phyloP scores from a whole-genome alignment of 305 asterid species.

The Withania somnifera region DNA sequence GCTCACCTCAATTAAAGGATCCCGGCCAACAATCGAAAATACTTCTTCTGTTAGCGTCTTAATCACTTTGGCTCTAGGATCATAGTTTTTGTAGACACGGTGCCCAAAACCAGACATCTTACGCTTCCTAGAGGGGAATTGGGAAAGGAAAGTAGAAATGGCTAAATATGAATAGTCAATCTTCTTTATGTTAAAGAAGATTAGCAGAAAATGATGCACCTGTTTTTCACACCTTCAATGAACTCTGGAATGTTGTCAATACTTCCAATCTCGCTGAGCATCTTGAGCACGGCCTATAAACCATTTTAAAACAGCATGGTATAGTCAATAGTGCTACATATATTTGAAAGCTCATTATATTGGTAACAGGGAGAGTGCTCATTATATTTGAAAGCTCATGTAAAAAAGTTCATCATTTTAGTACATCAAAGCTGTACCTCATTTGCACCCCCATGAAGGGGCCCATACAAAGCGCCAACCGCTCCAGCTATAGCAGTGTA shows the following conservation, averaged over 20 bases:
- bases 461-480: slow-evolving; percentile 98
- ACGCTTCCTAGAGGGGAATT: slow-evolving; percentile 51
- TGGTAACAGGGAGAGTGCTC: not conserved
- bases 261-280: slow-evolving; percentile 93
- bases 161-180: not conserved
- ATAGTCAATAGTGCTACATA: not conserved
- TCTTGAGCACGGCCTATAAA: slow-evolving; percentile 91
- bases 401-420: not conserved
- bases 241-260: slow-evolving; percentile 80
- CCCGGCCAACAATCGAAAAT: slow-evolving; percentile 92
- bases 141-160: not conserved
- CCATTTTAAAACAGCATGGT: not conserved
- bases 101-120: slow-evolving; percentile 99
- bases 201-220: slow-evolving; percentile 29
- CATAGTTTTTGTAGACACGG: slow-evolving; percentile 98
- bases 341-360: not conserved
- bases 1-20: slow-evolving; percentile 91
- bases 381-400: not conserved
- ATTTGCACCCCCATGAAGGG: slow-evolving; percentile 99
- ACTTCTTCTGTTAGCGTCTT: slow-evolving; percentile 93
- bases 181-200: not conserved
- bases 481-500: slow-evolving; percentile 98
- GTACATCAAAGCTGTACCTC: slow-evolving; percentile 41
- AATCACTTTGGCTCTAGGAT: slow-evolving; percentile 95
- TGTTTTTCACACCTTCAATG: slow-evolving; percentile 90